Conservation (phyloP, 805 yeast genomes). For the Metschnikowia lachancei region DNA sequence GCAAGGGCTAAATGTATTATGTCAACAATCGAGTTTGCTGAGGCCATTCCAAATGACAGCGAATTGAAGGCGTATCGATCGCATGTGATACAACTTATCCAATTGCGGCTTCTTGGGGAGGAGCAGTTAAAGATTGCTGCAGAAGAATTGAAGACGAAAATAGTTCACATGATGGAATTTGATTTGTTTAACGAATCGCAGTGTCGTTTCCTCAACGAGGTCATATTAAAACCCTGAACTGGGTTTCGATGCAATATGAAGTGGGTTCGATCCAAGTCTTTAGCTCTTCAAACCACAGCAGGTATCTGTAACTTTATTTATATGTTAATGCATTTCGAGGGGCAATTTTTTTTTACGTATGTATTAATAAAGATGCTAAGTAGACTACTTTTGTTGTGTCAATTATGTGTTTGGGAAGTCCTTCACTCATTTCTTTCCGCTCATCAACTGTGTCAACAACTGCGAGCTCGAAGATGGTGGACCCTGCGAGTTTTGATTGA, state of each 20-base stretch:
- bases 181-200: slow-evolving; percentile 19
- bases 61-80: slow-evolving; percentile 11
- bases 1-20: slow-evolving; percentile 18
- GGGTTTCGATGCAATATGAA: no score
- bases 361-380: slow-evolving; percentile 1
- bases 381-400: background rate
- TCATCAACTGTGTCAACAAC: slow-evolving; percentile 78
- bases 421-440: slow-evolving; percentile 54
- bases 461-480: slow-evolving; percentile 65
- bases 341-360: background rate
- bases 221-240: slow-evolving; percentile 1
- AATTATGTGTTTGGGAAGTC: background rate
- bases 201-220: slow-evolving; percentile 12
- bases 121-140: slow-evolving; percentile 6
- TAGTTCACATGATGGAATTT: slow-evolving; percentile 22
- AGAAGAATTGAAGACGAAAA: slow-evolving; percentile 13
- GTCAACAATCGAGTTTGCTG: slow-evolving; percentile 21
- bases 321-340: background rate
- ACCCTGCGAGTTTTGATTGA: slow-evolving; percentile 12
- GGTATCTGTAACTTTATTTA: no score
- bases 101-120: slow-evolving; percentile 13
- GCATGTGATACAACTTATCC: slow-evolving; percentile 11
- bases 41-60: slow-evolving; percentile 7
- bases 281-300: no score
- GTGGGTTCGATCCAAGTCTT: no score